A percentile compares a stretch with the other conserved stretches of the same genome.
These are phyloP conservation scores for Chaetoceros tenuissimus DNA, from an alignment of 108 stramenopile genomes.

Conservation along the genomic window DNA sequence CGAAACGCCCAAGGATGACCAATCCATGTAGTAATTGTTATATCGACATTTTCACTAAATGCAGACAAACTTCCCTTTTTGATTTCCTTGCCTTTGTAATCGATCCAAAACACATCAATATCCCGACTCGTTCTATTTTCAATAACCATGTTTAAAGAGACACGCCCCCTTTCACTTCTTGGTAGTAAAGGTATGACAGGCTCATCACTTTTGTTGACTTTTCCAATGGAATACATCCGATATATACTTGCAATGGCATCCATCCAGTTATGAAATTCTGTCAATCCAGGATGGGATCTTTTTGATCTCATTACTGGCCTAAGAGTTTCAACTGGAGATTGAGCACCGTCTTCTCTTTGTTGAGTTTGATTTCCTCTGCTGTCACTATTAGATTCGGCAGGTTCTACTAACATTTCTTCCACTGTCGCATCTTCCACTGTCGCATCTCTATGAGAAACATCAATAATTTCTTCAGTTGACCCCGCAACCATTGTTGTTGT, in stretches of 20 bases:
- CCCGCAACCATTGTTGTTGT: too few relatives aligned
- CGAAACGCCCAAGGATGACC: conserved; percentile 75
- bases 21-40: conserved; percentile 22
- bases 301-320: too few relatives aligned
- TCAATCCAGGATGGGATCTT: conserved; percentile 59
- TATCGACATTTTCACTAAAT: background rate
- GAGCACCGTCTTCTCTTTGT: too few relatives aligned
- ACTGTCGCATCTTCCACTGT: too few relatives aligned
- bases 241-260: conserved; percentile 52
- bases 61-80: conserved; percentile 35
- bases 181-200: conserved; percentile 58
- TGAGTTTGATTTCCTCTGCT: too few relatives aligned
- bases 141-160: conserved; percentile 38
- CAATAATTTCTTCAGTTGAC: too few relatives aligned
- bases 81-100: conserved; percentile 49
- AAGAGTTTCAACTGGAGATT: too few relatives aligned
- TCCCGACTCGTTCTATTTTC: conserved; percentile 26
- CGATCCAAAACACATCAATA: conserved; percentile 64
- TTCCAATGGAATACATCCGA: conserved; percentile 45
- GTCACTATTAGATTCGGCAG: too few relatives aligned
- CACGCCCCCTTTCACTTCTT: conserved; percentile 52
- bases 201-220: conserved; percentile 15
- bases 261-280: conserved; percentile 46
- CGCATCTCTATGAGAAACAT: too few relatives aligned
- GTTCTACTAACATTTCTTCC: too few relatives aligned